phyloP scores from a whole-genome alignment of 2,329 filamentous ascomycete species.

The Scolecobasidium constrictum region DNA sequence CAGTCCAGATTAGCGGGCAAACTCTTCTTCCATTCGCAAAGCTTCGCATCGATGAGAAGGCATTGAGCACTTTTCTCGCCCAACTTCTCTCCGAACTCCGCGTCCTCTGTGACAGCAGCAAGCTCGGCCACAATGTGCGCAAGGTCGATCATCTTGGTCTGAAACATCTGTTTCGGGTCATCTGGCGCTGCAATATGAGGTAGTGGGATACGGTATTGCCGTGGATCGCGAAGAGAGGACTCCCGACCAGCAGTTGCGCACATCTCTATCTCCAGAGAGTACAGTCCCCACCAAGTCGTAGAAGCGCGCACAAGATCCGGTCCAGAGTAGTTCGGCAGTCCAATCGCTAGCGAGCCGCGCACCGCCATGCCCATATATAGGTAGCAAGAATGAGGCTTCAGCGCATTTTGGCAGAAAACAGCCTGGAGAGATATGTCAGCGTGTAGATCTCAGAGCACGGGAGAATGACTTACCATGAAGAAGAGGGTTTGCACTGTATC shows the following conservation, averaged over 20 bases:
- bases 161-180: constrained; percentile 7
- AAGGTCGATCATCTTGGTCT: constrained; percentile 6
- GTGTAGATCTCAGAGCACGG: too few species aligned
- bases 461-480: constrained; percentile 15
- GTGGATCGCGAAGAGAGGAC: constrained; percentile 19
- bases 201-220: constrained; percentile 16
- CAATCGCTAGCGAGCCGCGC: constrained; percentile 13
- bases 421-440: constrained; percentile 4
- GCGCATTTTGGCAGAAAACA: constrained; percentile 13
- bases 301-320: constrained; percentile 6
- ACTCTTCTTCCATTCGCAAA: constrained; percentile 11
- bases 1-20: constrained; percentile 10
- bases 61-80: constrained; percentile 15
- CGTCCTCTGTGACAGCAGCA: constrained; percentile 14
- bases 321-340: constrained; percentile 8
- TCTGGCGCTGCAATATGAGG: constrained; percentile 7
- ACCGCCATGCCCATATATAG: constrained; percentile 13
- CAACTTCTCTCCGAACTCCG: constrained; percentile 19
- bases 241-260: constrained; percentile 20
- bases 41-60: constrained; percentile 10
- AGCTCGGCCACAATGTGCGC: constrained; percentile 7
- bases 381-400: constrained; percentile 14
- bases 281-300: constrained; percentile 11
- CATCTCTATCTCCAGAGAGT: constrained; percentile 17
- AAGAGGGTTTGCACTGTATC: constrained; percentile 19